These are phyloP conservation scores for Ampelomyces quisqualis DNA, from an alignment of 2,329 filamentous ascomycete species.

Conservation along the genomic window DNA sequence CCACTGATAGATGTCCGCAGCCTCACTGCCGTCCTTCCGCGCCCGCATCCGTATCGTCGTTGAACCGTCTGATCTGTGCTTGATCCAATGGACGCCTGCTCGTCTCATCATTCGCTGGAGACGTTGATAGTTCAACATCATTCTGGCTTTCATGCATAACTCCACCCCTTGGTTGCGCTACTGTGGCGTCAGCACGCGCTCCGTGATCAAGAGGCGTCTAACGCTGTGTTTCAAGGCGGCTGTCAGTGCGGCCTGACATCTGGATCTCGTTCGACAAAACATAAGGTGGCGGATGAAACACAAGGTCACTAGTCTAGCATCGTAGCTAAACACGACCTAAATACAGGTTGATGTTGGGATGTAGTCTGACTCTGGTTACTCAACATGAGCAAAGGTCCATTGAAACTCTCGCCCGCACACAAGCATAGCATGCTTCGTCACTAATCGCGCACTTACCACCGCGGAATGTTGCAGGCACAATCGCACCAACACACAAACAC, in stretches of 20 bases:
- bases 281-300: slow-evolving; percentile 3
- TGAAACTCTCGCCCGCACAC: background rate
- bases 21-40: background rate
- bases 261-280: slow-evolving; percentile 2
- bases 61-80: slow-evolving; percentile 1
- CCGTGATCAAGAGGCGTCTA: slow-evolving; percentile 10
- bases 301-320: slow-evolving; percentile 3
- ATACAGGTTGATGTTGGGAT: too few species aligned
- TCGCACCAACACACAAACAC: slow-evolving; percentile 9
- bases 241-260: slow-evolving; percentile 12
- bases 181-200: slow-evolving; percentile 18
- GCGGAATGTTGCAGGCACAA: slow-evolving; percentile 10
- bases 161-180: slow-evolving; percentile 13
- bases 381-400: background rate
- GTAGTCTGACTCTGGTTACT: background rate
- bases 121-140: slow-evolving; percentile 1
- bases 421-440: background rate
- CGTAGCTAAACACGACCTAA: background rate
- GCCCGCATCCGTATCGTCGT: slow-evolving; percentile 3
- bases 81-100: slow-evolving; percentile 2
- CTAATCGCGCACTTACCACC: slow-evolving; percentile 18
- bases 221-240: slow-evolving; percentile 11
- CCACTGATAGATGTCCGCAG: slow-evolving; percentile 9
- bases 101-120: too few species aligned
- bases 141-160: background rate